These are phyloP conservation scores for Dothistroma pini DNA, from an alignment of 2,329 filamentous ascomycete genomes.

Conservation along the genomic window DNA sequence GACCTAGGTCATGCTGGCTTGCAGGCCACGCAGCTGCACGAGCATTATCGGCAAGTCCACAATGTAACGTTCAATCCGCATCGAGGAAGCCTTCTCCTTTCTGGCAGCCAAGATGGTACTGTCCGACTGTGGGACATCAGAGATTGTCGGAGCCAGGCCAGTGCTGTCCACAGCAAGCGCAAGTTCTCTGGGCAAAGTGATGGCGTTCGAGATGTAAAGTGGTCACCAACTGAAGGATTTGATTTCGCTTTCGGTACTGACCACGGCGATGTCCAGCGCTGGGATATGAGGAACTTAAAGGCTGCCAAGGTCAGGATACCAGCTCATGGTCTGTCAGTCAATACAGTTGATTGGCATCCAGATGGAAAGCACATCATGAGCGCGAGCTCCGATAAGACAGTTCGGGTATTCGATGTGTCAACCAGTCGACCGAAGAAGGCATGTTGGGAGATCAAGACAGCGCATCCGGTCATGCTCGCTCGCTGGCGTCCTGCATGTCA, in stretches of 20 bases:
- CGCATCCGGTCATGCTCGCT: slow-evolving; percentile 59
- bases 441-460: slow-evolving; percentile 55
- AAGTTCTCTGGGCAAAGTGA: slow-evolving; percentile 57
- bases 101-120: slow-evolving; percentile 62
- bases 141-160: slow-evolving; percentile 44
- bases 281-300: slow-evolving; percentile 58
- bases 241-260: slow-evolving; percentile 64
- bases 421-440: slow-evolving; percentile 57
- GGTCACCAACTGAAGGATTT: slow-evolving; percentile 60
- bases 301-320: slow-evolving; percentile 58
- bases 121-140: slow-evolving; percentile 64
- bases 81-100: slow-evolving; percentile 57
- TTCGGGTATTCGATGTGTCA: slow-evolving; percentile 63
- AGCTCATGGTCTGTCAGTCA: slow-evolving; percentile 56
- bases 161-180: slow-evolving; percentile 53
- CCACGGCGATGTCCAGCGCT: slow-evolving; percentile 60
- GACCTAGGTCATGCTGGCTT: slow-evolving; percentile 59
- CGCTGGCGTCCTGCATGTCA: slow-evolving; percentile 60
- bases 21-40: slow-evolving; percentile 60
- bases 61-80: slow-evolving; percentile 63
- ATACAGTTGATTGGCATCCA: slow-evolving; percentile 63
- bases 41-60: slow-evolving; percentile 64
- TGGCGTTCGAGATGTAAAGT: slow-evolving; percentile 60
- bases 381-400: slow-evolving; percentile 58
- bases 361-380: slow-evolving; percentile 63